Conservation (phyloP, 2,329 filamentous ascomycete species). For the Penicillium corylophilum region DNA sequence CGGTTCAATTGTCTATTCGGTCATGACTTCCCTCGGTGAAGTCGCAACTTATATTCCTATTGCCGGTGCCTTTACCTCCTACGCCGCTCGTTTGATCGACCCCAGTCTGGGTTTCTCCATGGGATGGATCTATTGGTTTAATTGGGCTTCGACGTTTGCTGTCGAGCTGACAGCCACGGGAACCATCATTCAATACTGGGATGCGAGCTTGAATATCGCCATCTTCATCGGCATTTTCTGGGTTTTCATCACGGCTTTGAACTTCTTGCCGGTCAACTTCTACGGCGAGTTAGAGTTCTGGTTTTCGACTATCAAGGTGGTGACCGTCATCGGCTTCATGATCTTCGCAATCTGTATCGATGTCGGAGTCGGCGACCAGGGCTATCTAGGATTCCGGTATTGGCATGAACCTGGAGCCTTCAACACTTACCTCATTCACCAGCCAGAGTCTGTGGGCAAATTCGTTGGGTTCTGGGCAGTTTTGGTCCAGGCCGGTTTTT, state of each 20-base stretch:
- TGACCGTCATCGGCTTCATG: slow-evolving; percentile 72
- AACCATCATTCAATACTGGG: slow-evolving; percentile 75
- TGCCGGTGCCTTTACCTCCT: slow-evolving; percentile 71
- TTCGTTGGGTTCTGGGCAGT: slow-evolving; percentile 62
- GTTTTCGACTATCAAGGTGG: slow-evolving; percentile 73
- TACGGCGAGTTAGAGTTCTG: slow-evolving; percentile 80
- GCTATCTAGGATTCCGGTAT: slow-evolving; percentile 72
- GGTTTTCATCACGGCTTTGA: slow-evolving; percentile 65
- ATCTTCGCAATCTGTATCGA: slow-evolving; percentile 75
- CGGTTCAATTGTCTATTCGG: slow-evolving; percentile 69
- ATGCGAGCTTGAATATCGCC: slow-evolving; percentile 59
- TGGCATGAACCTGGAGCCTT: slow-evolving; percentile 71
- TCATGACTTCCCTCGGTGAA: slow-evolving; percentile 66
- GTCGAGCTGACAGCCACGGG: slow-evolving; percentile 72
- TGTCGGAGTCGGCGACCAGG: slow-evolving; percentile 67
- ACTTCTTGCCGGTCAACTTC: slow-evolving; percentile 68
- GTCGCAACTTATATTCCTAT: slow-evolving; percentile 77
- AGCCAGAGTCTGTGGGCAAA: slow-evolving; percentile 54
- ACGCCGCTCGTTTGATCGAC: slow-evolving; percentile 72
- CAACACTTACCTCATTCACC: slow-evolving; percentile 60
- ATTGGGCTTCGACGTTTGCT: slow-evolving; percentile 70
- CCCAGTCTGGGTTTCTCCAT: slow-evolving; percentile 71
- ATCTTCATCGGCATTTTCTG: slow-evolving; percentile 74
- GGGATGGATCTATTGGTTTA: slow-evolving; percentile 83
- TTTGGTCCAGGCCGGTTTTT: slow-evolving; percentile 44